Base-by-base conservation (phyloP, 129 eudicot genomes). In the Calendula officinalis region DNA sequence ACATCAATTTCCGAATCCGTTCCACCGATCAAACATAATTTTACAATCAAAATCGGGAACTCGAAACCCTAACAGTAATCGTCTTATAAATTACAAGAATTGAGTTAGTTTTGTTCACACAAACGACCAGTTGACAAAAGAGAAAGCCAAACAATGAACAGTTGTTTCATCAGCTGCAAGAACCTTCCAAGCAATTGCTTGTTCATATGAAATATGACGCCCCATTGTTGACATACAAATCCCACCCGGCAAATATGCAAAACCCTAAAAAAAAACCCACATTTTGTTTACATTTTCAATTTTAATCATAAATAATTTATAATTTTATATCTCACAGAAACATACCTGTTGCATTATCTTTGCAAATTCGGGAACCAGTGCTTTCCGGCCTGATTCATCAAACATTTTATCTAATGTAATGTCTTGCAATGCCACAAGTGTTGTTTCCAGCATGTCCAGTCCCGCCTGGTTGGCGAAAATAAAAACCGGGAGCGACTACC, bases 221-320 rank as follows among this genome's bases (percentile, higher is more conserved):
- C 98, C 98, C 96, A 92, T 92, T 37, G 96, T 92, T 8, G 98
- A 92, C 89, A 81, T 81, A 70, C 98, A 92, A 59, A 85, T 75
- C 16, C 98, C 98, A 48, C 96, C 96, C 3, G 98, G 98, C 76
- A 88, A 77, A 78, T 82, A 85, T 9, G 96, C 86, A 75, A 68
- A 92, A 11, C 98, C 98, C 96, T 91, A 83, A 47, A 10, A 61
- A 40, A 1, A 11, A 9, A 2, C 22, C 35, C 5, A 48, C 8
- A 8, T 10, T 42, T 16, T 67, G 0, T 22, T 22, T 5, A 48
- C 8, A 8, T 10, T 42, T 16, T 67, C 9, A 75, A 41, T 58
- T 62, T 62, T 39, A 68, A n/a, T 2, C 30, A 9, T 27, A 39
- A 0, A 38, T 33, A 0, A 16, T 16, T 2, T 50, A 6, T 6